Percentiles rank a stretch among this genome's conserved stretches.
These are phyloP conservation scores for Fusarium sp. DNA, from an alignment of 2,329 filamentous ascomycete species.

Conservation along the genomic window DNA sequence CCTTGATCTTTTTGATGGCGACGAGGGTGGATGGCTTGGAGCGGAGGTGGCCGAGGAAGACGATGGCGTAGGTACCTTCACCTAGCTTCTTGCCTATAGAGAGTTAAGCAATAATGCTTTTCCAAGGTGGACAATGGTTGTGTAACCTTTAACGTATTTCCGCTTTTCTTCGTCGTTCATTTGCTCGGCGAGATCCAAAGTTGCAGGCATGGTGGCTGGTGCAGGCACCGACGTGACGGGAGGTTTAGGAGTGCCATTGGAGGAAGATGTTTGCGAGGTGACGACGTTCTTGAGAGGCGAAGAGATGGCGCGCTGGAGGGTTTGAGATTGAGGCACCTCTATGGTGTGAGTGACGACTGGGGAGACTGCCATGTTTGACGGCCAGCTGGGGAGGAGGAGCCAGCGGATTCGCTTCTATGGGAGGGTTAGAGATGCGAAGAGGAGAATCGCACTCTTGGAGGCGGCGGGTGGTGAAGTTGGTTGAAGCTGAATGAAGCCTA, in stretches of 20 bases:
- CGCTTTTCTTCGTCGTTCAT: slow-evolving; percentile 84
- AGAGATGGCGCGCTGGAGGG: slow-evolving; percentile 50
- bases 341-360: slow-evolving; percentile 58
- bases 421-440: not conserved
- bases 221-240: slow-evolving; percentile 47
- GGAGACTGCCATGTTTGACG: slow-evolving; percentile 58
- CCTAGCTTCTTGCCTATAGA: slow-evolving; percentile 84
- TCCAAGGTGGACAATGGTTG: too few relatives aligned
- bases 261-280: slow-evolving; percentile 49
- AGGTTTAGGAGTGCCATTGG: slow-evolving; percentile 60
- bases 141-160: slow-evolving; percentile 87
- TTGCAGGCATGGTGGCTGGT: slow-evolving; percentile 51
- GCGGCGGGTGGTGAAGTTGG: not conserved
- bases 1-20: slow-evolving; percentile 94
- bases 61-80: slow-evolving; percentile 96
- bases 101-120: not conserved
- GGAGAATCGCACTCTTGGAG: not conserved
- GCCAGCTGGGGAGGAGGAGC: slow-evolving; percentile 16
- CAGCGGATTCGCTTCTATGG: slow-evolving; percentile 4
- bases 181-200: slow-evolving; percentile 78
- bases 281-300: slow-evolving; percentile 59
- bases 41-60: slow-evolving; percentile 88
- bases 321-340: slow-evolving; percentile 46
- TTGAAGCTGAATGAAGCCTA: slow-evolving; percentile 18
- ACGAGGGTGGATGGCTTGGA: slow-evolving; percentile 79